phyloP scores from a whole-genome alignment of 805 yeast species.

The Nakazawaea wyomingensis region DNA sequence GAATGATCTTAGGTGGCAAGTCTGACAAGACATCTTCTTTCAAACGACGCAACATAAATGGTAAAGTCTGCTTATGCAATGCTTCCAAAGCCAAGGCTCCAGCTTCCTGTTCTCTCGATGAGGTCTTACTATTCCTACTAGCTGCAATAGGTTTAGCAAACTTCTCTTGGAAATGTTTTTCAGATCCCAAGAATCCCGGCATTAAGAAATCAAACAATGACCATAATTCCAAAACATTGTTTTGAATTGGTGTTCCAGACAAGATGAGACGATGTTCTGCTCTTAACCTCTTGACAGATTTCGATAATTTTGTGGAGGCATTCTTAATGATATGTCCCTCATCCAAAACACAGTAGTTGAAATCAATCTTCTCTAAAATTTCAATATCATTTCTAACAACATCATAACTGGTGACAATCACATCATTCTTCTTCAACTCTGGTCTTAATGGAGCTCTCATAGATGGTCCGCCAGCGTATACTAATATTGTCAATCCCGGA shows the following conservation, averaged over 20 bases:
- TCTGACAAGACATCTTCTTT: slow-evolving; percentile 95
- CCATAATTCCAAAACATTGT: slow-evolving; percentile 95
- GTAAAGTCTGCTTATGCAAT: slow-evolving; percentile 91
- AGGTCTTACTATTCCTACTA: slow-evolving; percentile 80
- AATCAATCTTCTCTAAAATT: slow-evolving; percentile 52
- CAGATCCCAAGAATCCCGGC: slow-evolving; percentile 98
- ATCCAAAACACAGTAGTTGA: slow-evolving; percentile 92
- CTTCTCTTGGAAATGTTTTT: slow-evolving; percentile 85
- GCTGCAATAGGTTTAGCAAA: slow-evolving; percentile 98
- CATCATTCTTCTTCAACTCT: slow-evolving; percentile 57
- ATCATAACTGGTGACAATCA: slow-evolving; percentile 93
- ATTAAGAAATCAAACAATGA: slow-evolving; percentile 93
- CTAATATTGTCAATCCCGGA: slow-evolving; percentile 75
- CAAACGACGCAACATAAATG: slow-evolving; percentile 91
- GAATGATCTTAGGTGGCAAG: slow-evolving; percentile 96
- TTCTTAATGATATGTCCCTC: slow-evolving; percentile 98
- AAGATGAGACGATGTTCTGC: slow-evolving; percentile 89
- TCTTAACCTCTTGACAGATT: slow-evolving; percentile 73
- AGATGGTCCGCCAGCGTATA: slow-evolving; percentile 92
- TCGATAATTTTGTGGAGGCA: slow-evolving; percentile 79
- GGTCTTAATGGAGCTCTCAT: slow-evolving; percentile 53
- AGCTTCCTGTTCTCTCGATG: slow-evolving; percentile 91
- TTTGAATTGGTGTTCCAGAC: slow-evolving; percentile 98
- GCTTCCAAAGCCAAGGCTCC: slow-evolving; percentile 97
- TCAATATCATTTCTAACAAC: slow-evolving; percentile 90